Conservation (phyloP, 306 rosid genomes). For the Hippophae gyantsensis region DNA sequence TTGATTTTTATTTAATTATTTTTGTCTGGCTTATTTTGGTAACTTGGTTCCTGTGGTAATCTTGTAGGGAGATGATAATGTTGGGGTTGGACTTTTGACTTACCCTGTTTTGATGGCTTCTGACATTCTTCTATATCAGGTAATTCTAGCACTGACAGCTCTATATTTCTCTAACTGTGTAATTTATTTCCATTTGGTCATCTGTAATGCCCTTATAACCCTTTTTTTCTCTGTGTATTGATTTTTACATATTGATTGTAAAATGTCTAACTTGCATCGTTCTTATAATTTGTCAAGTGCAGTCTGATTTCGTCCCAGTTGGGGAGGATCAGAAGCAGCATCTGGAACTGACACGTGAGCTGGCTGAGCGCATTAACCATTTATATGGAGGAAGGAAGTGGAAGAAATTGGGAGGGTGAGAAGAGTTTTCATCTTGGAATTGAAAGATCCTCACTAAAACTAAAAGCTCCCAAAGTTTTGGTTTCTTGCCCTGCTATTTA, state of each 20-base stretch:
- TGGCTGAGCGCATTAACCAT: constrained; percentile 82
- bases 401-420: constrained; percentile 98
- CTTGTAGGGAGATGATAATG: constrained; percentile 90
- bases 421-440: constrained; percentile 20
- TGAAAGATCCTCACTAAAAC: constrained; percentile 1
- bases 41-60: constrained; percentile 21
- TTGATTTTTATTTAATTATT: constrained; percentile 3
- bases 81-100: constrained; percentile 91
- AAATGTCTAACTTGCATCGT: neutral
- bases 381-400: constrained; percentile 93
- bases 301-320: constrained; percentile 92
- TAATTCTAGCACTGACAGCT: neutral
- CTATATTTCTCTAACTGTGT: no score
- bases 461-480: constrained; percentile 2
- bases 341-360: constrained; percentile 85
- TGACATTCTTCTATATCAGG: constrained; percentile 96
- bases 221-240: no score
- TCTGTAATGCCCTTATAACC: no score
- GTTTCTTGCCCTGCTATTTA: constrained; percentile 11
- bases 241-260: no score
- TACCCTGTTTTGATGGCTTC: constrained; percentile 99
- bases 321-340: constrained; percentile 99
- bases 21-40: neutral
- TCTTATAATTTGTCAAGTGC: constrained; percentile 41
- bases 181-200: no score